These are phyloP conservation scores for Diaporthe capsici DNA, from an alignment of 2,329 filamentous ascomycete genomes.

Conservation along the genomic window DNA sequence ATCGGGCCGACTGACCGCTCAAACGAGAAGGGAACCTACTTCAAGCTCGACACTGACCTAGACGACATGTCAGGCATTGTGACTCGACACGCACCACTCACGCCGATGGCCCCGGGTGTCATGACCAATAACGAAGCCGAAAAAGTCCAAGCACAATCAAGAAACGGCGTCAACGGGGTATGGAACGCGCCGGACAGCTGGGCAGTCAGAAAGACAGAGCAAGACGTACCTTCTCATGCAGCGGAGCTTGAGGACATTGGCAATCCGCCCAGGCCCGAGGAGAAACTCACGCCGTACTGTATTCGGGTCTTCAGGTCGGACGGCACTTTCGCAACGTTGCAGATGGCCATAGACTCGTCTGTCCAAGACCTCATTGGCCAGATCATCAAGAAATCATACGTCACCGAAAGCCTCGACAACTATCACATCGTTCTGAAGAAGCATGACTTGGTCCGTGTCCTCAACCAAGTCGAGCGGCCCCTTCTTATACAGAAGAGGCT, in stretches of 20 bases:
- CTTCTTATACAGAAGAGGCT: conserved; percentile 92
- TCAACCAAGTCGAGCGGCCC: conserved; percentile 84
- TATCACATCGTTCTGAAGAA: conserved; percentile 97
- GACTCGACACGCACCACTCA: conserved; percentile 77
- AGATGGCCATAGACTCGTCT: conserved; percentile 84
- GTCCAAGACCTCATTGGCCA: conserved; percentile 91
- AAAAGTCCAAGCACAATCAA: conserved; percentile 50
- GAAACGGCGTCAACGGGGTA: conserved; percentile 64
- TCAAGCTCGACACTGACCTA: conserved; percentile 88
- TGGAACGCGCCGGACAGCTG: conserved; percentile 98
- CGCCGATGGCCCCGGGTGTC: conserved; percentile 75
- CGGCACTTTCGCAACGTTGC: conserved; percentile 93
- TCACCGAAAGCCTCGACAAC: conserved; percentile 90
- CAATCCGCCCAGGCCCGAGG: conserved; percentile 77
- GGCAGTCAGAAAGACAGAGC: conserved; percentile 86
- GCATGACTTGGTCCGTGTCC: conserved; percentile 87
- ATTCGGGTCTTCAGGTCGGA: conserved; percentile 96
- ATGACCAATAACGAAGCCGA: conserved; percentile 61
- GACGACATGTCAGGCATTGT: conserved; percentile 94
- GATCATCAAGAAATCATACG: conserved; percentile 93
- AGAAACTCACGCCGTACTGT: conserved; percentile 84
- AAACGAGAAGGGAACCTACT: conserved; percentile 69
- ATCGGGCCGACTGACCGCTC: conserved; percentile 72
- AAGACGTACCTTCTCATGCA: conserved; percentile 66
- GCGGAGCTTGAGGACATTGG: conserved; percentile 78